Evolutionary conservation across 2,329 filamentous ascomycete genomes (phyloP), one percentile per base, ranked within the genome.

Genomic region (Bipolaris bicolor): DNA sequence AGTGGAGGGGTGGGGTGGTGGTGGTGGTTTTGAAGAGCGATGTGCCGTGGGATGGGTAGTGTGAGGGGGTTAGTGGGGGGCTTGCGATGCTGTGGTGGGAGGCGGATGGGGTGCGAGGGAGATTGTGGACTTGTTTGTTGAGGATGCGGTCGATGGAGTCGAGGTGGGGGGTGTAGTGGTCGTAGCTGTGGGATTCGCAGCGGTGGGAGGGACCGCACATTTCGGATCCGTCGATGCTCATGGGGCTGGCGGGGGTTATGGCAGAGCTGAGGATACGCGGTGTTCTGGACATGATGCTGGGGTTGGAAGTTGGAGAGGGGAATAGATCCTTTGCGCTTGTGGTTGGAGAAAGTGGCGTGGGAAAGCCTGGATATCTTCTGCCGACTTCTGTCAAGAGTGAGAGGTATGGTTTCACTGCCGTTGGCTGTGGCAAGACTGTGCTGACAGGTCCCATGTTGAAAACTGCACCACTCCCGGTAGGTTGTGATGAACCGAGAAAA

Each of bases 301-400:
- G 29, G 7, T 68, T 65, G 6, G 66, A 69, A 7, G 47, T 52
- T 10, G 74, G 73, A 16, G 67, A 72, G 7, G 71, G 71, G 37
- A 62, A 75, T n/a, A 63, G 24, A 6, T 61, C 58, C 31, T 67
- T 71, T 10, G 74, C 71, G n/a, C 57, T 60, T 10, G 47, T 20
- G 1, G 73, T 72, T 10, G 74, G 74, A 3, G 73, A 74, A 1
- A 71, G 49, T 5, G 72, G 68, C 7, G 52, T 71, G 6, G 70
- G 72, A 31, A 75, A 76, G 39, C 73, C 74, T 10, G 71, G 74
- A 44, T 68, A 70, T 33, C 53, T 70, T n/a, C 69, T 60, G 3
- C 67, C 61, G 1, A 72, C 57, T n/a, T 71, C 71, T 4, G 70
- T 74, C 31, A 69, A 49, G 9, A 70, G 55, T 7, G 69, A 66